Evolutionary conservation across 768 basidiomycete genomes (phyloP).

Genomic region (Trametes maxima): DNA sequence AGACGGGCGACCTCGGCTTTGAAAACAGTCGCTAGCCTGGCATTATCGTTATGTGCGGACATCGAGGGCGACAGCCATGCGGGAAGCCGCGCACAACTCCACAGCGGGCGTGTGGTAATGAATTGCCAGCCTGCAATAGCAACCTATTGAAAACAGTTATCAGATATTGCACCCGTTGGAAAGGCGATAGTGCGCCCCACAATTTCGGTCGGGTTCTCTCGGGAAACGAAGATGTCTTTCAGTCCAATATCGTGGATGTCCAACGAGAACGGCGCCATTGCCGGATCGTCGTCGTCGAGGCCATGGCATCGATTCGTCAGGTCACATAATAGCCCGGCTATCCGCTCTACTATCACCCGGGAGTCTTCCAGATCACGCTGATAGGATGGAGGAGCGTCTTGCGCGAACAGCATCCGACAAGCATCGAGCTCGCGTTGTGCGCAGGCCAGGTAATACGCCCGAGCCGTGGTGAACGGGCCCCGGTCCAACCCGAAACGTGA

Average conservation of each 20-base stretch:
- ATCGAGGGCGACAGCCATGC: conserved; percentile 35
- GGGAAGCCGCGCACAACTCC: conserved; percentile 38
- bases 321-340: conserved; percentile 33
- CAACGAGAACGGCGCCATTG: conserved; percentile 35
- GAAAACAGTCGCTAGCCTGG: conserved; percentile 30
- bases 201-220: conserved; percentile 32
- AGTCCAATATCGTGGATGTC: conserved; percentile 34
- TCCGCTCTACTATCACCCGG: conserved; percentile 35
- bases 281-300: conserved; percentile 36
- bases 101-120: conserved; percentile 33
- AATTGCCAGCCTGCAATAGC: conserved; percentile 35
- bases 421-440: conserved; percentile 39
- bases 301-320: conserved; percentile 34
- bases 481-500: conserved; percentile 35
- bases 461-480: conserved; percentile 33
- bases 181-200: conserved; percentile 21
- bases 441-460: conserved; percentile 38
- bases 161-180: not conserved
- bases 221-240: conserved; percentile 35
- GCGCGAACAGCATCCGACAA: conserved; percentile 34
- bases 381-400: conserved; percentile 35
- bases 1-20: conserved; percentile 25
- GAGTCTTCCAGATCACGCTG: conserved; percentile 33
- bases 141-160: conserved; percentile 17
- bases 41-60: conserved; percentile 21